Conservation (phyloP, 2,329 filamentous ascomycete genomes). For the Zymoseptoria tritici region DNA sequence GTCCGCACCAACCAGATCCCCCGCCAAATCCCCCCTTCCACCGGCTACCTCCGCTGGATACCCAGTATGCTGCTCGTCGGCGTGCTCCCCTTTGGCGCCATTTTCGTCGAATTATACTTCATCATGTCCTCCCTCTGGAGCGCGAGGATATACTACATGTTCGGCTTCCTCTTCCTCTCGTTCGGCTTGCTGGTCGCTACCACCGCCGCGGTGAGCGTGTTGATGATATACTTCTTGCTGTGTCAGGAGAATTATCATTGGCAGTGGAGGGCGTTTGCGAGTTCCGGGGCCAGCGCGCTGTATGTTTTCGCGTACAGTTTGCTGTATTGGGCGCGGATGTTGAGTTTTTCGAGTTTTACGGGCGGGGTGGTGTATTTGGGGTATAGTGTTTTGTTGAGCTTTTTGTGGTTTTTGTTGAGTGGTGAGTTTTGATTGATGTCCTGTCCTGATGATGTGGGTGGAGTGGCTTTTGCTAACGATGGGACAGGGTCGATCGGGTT, state of each 20-base stretch:
- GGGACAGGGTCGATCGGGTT: conserved; percentile 81
- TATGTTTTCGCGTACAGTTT: conserved; percentile 92
- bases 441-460: neutral
- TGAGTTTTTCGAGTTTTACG: conserved; percentile 76
- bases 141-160: conserved; percentile 99
- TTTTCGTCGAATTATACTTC: conserved; percentile 97
- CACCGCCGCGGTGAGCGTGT: conserved; percentile 79
- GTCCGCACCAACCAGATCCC: conserved; percentile 97
- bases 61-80: conserved; percentile 90
- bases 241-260: conserved; percentile 97
- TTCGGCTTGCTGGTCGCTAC: conserved; percentile 97
- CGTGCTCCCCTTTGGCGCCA: conserved; percentile 87
- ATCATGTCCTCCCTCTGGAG: conserved; percentile 99
- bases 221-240: conserved; percentile 93
- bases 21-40: conserved; percentile 81
- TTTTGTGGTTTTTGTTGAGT: conserved; percentile 87
- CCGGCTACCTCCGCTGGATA: conserved; percentile 74
- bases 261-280: conserved; percentile 95
- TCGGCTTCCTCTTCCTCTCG: conserved; percentile 95
- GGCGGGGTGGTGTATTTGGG: conserved; percentile 88
- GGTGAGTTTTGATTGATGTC: conserved; percentile 57
- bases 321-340: conserved; percentile 81
- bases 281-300: conserved; percentile 78
- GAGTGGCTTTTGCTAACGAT: conserved; percentile 13
- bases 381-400: conserved; percentile 82